Evolutionary conservation across 805 yeast species (phyloP), one percentile per base, ranked within the genome.

Genomic region (Saturnispora galanensis): DNA sequence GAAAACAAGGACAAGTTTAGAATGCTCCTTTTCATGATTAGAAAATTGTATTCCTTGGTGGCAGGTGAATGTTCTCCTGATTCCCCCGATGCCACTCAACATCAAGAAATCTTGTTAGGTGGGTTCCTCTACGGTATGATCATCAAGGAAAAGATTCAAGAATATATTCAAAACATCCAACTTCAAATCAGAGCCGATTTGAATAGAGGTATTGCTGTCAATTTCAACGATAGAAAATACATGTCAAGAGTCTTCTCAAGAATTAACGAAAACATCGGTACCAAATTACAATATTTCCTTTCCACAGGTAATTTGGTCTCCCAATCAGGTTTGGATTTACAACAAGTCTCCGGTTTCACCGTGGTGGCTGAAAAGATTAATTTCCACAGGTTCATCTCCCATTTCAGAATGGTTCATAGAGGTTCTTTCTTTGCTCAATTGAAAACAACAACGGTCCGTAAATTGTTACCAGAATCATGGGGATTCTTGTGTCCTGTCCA

Each of bases 41-140:
- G 97, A 72, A 93, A 93, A 67, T 74, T 93, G 49, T 93, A 93
- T 63, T 75, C 97, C 0, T 73, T 93, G 52, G 97, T 90, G 38
- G 96, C 96, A 32, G 97, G 97, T 49, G 96, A 90, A 61, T 90
- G 97, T 65, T 70, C 89, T 43, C 90, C 96, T 13, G 98, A 93
- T 65, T 93, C 93, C 67, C 98, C 98, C 62, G 98, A 93, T 80
- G 95, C 97, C 41, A 86, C 96, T 9, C 98, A 93, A 71, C 97
- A 93, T 71, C 98, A 93, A 68, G 98, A 93, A 68, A 85, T 93
- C 30, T 68, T 93, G 50, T 73, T 93, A 46, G 97, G 97, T 52
- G 98, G 98, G 12, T 86, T 93, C 75, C 71, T 93, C 45, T 93
- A 87, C 56, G 97, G 97, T 54, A 89, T 89, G 95, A 90, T 93